Evolutionary conservation across 805 yeast species (phyloP).

Genomic region (Lachancea cidri): DNA sequence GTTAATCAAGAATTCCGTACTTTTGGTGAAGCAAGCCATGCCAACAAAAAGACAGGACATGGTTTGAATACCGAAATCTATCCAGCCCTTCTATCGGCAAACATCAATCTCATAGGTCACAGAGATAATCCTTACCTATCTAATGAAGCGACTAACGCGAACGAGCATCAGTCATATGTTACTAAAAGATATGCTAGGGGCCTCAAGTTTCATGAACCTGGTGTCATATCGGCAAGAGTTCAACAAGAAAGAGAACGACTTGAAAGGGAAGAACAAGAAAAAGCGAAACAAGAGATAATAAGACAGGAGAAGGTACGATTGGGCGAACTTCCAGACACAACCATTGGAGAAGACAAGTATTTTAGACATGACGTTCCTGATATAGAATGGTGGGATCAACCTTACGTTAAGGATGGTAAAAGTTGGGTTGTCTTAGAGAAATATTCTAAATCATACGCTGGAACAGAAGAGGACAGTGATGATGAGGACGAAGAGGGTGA

Average conservation of each 20-base stretch:
- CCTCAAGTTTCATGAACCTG: slow-evolving; percentile 47
- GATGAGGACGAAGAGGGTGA: slow-evolving; percentile 24
- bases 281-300: slow-evolving; percentile 10
- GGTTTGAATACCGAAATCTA: slow-evolving; percentile 31
- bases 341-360: slow-evolving; percentile 46
- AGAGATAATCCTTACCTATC: slow-evolving; percentile 29
- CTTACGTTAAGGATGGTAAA: slow-evolving; percentile 38
- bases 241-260: slow-evolving; percentile 14
- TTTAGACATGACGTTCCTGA: slow-evolving; percentile 45
- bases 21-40: background rate
- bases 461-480: slow-evolving; percentile 15
- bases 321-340: slow-evolving; percentile 43
- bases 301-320: slow-evolving; percentile 41
- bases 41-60: background rate
- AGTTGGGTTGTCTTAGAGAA: slow-evolving; percentile 36
- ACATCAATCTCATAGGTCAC: slow-evolving; percentile 25
- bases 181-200: slow-evolving; percentile 16
- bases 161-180: slow-evolving; percentile 7
- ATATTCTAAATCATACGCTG: slow-evolving; percentile 32
- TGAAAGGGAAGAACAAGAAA: slow-evolving; percentile 3
- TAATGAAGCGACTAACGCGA: background rate
- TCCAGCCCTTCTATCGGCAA: slow-evolving; percentile 25
- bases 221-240: slow-evolving; percentile 35
- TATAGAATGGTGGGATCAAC: slow-evolving; percentile 88
- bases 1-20: background rate